Base-by-base conservation (phyloP, 805 yeast species). In the Yueomyces sp. region DNA sequence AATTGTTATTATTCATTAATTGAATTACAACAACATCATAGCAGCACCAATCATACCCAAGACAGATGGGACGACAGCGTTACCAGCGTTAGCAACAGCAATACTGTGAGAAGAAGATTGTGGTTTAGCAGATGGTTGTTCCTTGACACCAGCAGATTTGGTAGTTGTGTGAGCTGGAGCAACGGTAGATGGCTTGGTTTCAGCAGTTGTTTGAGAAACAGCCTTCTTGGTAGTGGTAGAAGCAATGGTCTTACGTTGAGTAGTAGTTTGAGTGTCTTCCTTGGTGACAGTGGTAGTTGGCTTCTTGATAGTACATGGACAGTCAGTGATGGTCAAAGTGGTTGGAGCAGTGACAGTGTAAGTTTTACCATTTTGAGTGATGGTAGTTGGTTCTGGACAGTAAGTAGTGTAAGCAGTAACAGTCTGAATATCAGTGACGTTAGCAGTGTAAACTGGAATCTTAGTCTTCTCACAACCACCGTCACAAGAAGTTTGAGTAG, bases 321-420 rank as follows among this genome's bases (percentile, higher is more conserved):
- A 79, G 73, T 85, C 81, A 57, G 94, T 81, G 76, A 84, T 73
- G 64, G 92, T 84, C 57, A 85, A 66, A 54, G 94, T 84, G 63
- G 90, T 81, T 48, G 90, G 78, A 56, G 64, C 79, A 49, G 88
- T 77, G 60, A 81, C 86, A 52, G 82, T 76, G 76, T 76, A 73
- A 60, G 90, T 81, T 62, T 62, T 62, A 71, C 72, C 72, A 74
- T 78, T 79, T 64, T 78, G 76, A 51, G 69, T 70, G 47, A 84
- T 56, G 47, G 73, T 66, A 55, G 94, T 85, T 42, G 94, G 66
- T 50, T 59, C 68, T 63, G 94, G 94, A 68, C 94, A 84, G 81
- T 79, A 83, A 55, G 94, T 83, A 67, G 83, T 77, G 74, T 69
- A 73, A 58, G 69, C 80, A 57, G 85, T 77, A 59, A 81, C 85